Percentiles rank a stretch among this genome's conserved stretches.
These are phyloP conservation scores for Baeospora myosura DNA, from an alignment of 1,284 basidiomycete species.

Conservation along the genomic window DNA sequence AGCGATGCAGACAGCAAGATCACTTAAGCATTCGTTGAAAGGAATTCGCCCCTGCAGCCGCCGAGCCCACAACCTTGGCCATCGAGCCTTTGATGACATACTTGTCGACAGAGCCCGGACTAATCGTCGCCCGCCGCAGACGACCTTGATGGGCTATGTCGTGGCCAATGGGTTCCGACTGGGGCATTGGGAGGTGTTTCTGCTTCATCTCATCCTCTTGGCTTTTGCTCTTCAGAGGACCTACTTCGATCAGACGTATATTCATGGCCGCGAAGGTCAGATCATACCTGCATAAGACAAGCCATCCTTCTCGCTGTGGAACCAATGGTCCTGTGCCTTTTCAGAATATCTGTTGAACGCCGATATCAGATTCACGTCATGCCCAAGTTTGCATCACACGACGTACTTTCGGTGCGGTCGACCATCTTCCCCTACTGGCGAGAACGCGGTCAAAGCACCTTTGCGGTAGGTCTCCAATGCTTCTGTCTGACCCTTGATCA, in stretches of 20 bases:
- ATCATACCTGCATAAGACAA: slow-evolving; percentile 45
- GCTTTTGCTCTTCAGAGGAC: background rate
- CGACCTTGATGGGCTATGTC: slow-evolving; percentile 33
- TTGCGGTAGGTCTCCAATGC: slow-evolving; percentile 38
- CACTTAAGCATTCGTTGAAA: slow-evolving; percentile 19
- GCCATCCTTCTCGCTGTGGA: slow-evolving; percentile 49
- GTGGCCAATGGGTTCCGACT: slow-evolving; percentile 18
- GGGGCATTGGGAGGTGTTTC: slow-evolving; percentile 8
- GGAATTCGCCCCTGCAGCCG: slow-evolving; percentile 19
- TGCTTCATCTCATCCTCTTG: background rate
- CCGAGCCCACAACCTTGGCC: slow-evolving; percentile 38
- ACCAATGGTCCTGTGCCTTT: slow-evolving; percentile 52
- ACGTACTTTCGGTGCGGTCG: slow-evolving; percentile 53
- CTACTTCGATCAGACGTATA: slow-evolving; percentile 1
- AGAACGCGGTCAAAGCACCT: slow-evolving; percentile 42
- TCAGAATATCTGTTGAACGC: slow-evolving; percentile 39
- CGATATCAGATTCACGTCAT: slow-evolving; percentile 3
- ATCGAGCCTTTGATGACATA: slow-evolving; percentile 48
- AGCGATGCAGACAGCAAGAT: too few species aligned
- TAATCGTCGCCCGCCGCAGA: slow-evolving; percentile 32
- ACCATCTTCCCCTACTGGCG: slow-evolving; percentile 51
- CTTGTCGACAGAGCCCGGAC: slow-evolving; percentile 37
- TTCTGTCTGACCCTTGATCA: slow-evolving; percentile 44
- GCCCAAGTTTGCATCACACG: background rate
- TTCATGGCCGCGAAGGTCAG: background rate